Percentiles rank a stretch among this genome's conserved stretches.
phyloP scores from a whole-genome alignment of 352 stramenopile genomes.

The Aphanomyces invadans region DNA sequence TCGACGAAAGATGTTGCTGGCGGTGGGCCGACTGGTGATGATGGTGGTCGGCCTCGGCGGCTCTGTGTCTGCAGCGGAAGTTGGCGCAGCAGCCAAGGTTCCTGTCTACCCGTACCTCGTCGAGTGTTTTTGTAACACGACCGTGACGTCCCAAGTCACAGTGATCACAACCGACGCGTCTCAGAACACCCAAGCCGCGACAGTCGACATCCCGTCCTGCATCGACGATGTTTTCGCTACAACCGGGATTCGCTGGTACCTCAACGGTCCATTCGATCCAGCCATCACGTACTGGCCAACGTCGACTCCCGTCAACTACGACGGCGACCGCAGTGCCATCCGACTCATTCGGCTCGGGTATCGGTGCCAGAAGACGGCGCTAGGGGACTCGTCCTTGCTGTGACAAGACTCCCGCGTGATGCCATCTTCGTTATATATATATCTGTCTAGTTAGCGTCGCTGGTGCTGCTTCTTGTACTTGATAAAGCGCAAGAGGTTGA shows the following conservation, averaged over 20 bases:
- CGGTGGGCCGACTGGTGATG: background rate
- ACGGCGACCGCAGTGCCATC: conserved; percentile 44
- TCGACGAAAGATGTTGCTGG: background rate
- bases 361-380: conserved; percentile 47
- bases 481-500: conserved; percentile 84
- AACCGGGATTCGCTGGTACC: conserved; percentile 74
- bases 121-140: conserved; percentile 67
- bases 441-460: conserved; percentile 38
- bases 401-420: no score
- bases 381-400: conserved; percentile 52
- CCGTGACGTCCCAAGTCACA: conserved; percentile 45
- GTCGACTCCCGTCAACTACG: conserved; percentile 33
- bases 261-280: conserved; percentile 50
- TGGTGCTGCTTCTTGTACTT: conserved; percentile 82
- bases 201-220: conserved; percentile 33
- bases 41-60: background rate
- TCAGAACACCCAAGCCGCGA: background rate
- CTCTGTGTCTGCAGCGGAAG: background rate
- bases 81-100: background rate
- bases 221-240: conserved; percentile 75
- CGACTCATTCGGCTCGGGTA: conserved; percentile 67
- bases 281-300: conserved; percentile 56
- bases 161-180: conserved; percentile 36
- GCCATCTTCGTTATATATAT: conserved; percentile 3
- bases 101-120: conserved; percentile 52